These are phyloP conservation scores for Angomonas ambiguus DNA, from an alignment of 208 protist species.

Conservation along the genomic window DNA sequence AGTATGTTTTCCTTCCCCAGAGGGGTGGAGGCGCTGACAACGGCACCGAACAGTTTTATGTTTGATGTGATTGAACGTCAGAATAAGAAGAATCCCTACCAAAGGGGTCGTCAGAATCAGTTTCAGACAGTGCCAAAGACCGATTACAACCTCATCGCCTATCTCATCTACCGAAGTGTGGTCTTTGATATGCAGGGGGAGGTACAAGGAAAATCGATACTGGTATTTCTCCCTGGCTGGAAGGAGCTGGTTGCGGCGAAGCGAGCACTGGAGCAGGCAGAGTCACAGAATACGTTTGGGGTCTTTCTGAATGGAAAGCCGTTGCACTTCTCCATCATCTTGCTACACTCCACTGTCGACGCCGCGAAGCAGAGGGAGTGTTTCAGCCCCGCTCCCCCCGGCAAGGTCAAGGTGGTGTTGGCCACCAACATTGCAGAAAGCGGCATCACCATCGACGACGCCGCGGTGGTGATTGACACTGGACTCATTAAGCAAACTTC, in stretches of 20 bases:
- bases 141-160: conserved; percentile 79
- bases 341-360: conserved; percentile 87
- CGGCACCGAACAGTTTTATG: conserved; percentile 36
- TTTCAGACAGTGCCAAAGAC: conserved; percentile 34
- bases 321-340: conserved; percentile 58
- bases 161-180: conserved; percentile 51
- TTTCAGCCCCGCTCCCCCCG: conserved; percentile 82
- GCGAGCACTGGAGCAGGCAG: conserved; percentile 41
- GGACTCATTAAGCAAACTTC: conserved; percentile 92
- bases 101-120: neutral
- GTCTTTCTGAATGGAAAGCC: neutral
- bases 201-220: conserved; percentile 88
- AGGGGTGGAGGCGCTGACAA: neutral
- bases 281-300: neutral
- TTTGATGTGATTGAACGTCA: conserved; percentile 37
- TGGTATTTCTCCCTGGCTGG: conserved; percentile 99
- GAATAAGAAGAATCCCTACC: neutral
- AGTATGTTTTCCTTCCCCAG: neutral
- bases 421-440: conserved; percentile 98
- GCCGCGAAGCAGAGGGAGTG: conserved; percentile 81
- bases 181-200: conserved; percentile 37
- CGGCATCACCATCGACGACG: conserved; percentile 95
- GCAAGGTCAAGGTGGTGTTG: conserved; percentile 91
- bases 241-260: conserved; percentile 92
- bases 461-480: conserved; percentile 94